These are phyloP conservation scores for Collybia sp. DNA, from an alignment of 768 basidiomycete species.

Conservation along the genomic window DNA sequence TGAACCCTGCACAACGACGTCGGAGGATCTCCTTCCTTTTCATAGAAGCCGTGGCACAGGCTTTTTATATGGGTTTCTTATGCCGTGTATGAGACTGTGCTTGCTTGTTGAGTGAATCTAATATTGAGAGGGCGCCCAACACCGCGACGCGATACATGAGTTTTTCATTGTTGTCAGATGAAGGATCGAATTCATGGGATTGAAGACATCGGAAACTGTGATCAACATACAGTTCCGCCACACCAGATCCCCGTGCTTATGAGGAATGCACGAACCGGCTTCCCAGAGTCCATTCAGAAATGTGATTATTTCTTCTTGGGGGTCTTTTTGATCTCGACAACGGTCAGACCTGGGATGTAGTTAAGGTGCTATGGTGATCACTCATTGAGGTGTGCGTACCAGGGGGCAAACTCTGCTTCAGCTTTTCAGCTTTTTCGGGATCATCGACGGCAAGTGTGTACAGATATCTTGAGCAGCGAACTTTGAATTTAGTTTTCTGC, in stretches of 20 bases:
- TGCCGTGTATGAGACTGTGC: conserved; percentile 34
- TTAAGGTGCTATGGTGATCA: not conserved
- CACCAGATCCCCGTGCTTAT: conserved; percentile 13
- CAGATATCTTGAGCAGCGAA: conserved; percentile 92
- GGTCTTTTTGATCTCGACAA: conserved; percentile 67
- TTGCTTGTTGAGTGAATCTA: not conserved
- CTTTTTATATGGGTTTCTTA: conserved; percentile 82
- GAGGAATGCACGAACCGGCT: conserved; percentile 16
- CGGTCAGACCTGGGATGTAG: conserved; percentile 49
- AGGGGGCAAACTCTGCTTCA: conserved; percentile 89
- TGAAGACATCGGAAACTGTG: too few relatives aligned
- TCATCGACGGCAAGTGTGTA: conserved; percentile 98
- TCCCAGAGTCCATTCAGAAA: conserved; percentile 7
- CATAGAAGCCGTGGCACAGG: conserved; percentile 75
- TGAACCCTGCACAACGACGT: conserved; percentile 77
- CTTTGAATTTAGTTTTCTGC: conserved; percentile 95
- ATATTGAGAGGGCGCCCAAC: not conserved
- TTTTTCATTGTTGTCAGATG: too few relatives aligned
- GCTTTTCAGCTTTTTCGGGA: conserved; percentile 97
- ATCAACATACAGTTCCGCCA: too few relatives aligned
- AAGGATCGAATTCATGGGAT: too few relatives aligned
- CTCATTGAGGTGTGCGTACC: not conserved
- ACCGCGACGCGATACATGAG: not conserved
- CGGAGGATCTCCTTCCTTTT: conserved; percentile 87
- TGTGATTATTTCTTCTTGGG: conserved; percentile 68